phyloP scores from a whole-genome alignment of 2,329 filamentous ascomycete genomes.

The Aspergillus pseudoviridinutans region DNA sequence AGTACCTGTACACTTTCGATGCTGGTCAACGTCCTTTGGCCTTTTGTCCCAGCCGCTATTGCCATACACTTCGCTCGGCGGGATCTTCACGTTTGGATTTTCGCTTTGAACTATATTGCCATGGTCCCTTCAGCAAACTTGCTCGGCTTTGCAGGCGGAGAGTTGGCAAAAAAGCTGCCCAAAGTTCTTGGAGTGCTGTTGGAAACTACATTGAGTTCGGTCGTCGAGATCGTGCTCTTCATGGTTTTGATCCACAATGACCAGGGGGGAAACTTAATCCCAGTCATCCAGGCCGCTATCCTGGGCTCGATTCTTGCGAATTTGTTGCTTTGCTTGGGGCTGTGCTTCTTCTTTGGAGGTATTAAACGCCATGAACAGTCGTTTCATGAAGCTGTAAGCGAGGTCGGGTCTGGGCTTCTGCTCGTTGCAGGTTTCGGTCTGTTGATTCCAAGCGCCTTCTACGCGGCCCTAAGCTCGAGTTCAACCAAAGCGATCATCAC shows the following conservation, averaged over 20 bases:
- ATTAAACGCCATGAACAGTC: constrained; percentile 61
- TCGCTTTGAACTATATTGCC: constrained; percentile 68
- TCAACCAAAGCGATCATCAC: constrained; percentile 37
- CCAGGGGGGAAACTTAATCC: constrained; percentile 43
- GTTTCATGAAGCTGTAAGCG: constrained; percentile 72
- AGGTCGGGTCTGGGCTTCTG: constrained; percentile 72
- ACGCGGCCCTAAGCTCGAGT: constrained; percentile 42
- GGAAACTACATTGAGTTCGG: constrained; percentile 61
- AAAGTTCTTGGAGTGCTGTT: constrained; percentile 56
- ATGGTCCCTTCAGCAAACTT: constrained; percentile 75
- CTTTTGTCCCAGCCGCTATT: constrained; percentile 68
- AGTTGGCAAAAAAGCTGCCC: constrained; percentile 69
- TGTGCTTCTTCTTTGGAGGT: constrained; percentile 77
- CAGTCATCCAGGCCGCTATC: constrained; percentile 80
- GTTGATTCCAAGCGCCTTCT: constrained; percentile 45
- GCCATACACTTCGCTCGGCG: constrained; percentile 56
- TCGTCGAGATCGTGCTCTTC: constrained; percentile 80
- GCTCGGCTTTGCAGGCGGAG: constrained; percentile 69
- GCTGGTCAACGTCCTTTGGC: constrained; percentile 69
- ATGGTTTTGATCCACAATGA: constrained; percentile 65
- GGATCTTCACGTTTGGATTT: constrained; percentile 60
- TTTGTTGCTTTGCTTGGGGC: constrained; percentile 71
- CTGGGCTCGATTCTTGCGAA: constrained; percentile 80
- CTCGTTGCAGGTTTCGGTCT: constrained; percentile 66
- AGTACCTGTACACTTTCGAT: constrained; percentile 63